Evolutionary conservation across 2,329 filamentous ascomycete species (phyloP), one percentile per base, ranked within the genome.

Genomic region (Pseudohalonectria lignicola): DNA sequence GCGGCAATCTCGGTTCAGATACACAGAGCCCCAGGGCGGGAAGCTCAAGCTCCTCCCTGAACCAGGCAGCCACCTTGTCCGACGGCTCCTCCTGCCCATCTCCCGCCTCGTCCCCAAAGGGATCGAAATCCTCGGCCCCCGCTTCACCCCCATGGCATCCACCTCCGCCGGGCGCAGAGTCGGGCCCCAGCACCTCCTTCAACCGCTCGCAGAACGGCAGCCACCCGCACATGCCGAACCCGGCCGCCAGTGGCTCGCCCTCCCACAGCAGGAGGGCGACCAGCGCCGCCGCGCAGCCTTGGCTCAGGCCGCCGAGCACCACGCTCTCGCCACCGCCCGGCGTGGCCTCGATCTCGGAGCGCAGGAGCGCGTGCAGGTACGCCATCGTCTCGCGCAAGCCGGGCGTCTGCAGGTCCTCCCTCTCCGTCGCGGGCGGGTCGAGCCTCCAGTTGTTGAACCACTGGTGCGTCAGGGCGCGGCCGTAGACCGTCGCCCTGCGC

Each of bases 271-370:
- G 40, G 40, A 62, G 43, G 9, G 61, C 53, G 15, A 59, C 47
- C 41, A 75, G 41, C 0, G 58, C 52, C 31, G 64, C 63, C 3
- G 70, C 70, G 44, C 67, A 70, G 1, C 71, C 72, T 44, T 75
- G 71, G 35, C 72, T 75, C 15, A 74, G 49, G 0, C 71, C 71
- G 29, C 66, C 63, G 0, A 76, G 43, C 1, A 71, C 49, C 0
- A 74, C 50, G 31, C 60, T 64, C 11, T 45, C 37, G 1, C 54
- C 44, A 4, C 64, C 61, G 0, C 53, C 55, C 0, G 34, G 32
- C 10, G n/a, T 9, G 11, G 13, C 5, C n/a, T 11, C 32, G 32
- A 34, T 25, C 19, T 34, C 32, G 32, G 10, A 18, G 4, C 18
- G 35, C 0, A 72, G 40, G 0, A 48, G n/a, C 1, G 37, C 46